Base-by-base conservation (phyloP, 345 rosid species). In the Eucalyptus sp. region DNA sequence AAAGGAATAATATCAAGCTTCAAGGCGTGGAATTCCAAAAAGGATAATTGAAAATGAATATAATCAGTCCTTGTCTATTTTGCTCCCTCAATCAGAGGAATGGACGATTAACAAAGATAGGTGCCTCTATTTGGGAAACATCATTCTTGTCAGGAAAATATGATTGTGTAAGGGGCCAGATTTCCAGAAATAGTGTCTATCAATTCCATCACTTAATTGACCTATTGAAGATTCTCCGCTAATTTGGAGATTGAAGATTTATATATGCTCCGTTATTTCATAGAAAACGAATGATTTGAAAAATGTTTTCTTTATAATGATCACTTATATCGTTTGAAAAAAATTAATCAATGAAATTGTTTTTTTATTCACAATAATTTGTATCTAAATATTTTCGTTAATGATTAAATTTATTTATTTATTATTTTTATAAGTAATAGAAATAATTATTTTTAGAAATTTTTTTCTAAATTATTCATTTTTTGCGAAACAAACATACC, bases 401-500 rank as follows among this genome's bases (percentile, higher is more conserved):
- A 56, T 22, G 13, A 22, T 56, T 20, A 56, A 56, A 8, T 0
- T 50, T 48, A 7, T 20, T 56, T 8, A 22, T 56, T 56, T 22
- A 54, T 56, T 56, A 56, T 56, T 4, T 56, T 56, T 56, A 24
- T 56, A 56, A 22, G 62, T 56, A 22, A 56, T 56, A 56, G 0
- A 52, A 1, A 52, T 0, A 52, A 52, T 18, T 18, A 18, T 18
- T 7, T 52, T 52, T 17, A 7, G 0, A 50, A 17, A 2, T 33
- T 17, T 0, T 7, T 52, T 18, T 46, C 3, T 2, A 13, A 52
- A 52, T 52, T 52, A 18, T 52, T 52, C 1, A 18, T 56, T 56
- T 56, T 56, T 24, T 1, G 0, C 0, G 1, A 22, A 22, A 56
- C 5, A 56, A 56, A 22, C 1, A 2, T 24, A 56, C 5, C 12